These are phyloP conservation scores for Apiospora rasikravindrae DNA, from an alignment of 2,329 filamentous ascomycete genomes.

Conservation along the genomic window DNA sequence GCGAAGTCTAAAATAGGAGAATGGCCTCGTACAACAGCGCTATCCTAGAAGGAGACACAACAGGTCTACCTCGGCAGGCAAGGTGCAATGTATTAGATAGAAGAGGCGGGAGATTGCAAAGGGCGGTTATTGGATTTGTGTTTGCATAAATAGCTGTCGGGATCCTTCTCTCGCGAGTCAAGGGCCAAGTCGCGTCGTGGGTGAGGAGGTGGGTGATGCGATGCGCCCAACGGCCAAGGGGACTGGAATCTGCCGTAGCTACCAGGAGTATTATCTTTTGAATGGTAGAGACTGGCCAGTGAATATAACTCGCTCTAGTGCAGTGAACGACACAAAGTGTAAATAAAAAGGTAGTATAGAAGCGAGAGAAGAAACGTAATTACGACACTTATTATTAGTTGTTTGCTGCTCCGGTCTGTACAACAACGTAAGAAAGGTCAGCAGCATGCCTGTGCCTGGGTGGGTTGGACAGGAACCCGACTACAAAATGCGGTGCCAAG, in stretches of 20 bases:
- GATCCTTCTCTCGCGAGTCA: not conserved
- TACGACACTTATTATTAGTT: constrained; percentile 1
- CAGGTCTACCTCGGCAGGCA: not conserved
- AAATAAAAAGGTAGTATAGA: not conserved
- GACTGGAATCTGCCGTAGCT: not conserved
- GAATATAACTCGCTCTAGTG: not conserved
- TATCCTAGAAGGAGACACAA: not conserved
- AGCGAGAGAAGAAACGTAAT: not conserved
- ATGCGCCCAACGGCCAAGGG: not conserved
- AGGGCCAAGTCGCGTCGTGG: not conserved
- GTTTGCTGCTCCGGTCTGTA: not conserved
- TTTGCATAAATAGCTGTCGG: not conserved
- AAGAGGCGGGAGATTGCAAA: not conserved
- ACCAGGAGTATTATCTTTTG: not conserved
- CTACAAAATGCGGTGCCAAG: constrained; percentile 2
- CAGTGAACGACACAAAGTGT: not conserved
- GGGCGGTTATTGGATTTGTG: not conserved
- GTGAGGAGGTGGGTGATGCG: constrained; percentile 1
- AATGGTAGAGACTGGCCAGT: not conserved
- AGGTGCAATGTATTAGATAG: not conserved
- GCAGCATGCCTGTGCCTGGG: no score
- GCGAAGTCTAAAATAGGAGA: not conserved
- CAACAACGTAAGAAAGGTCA: not conserved
- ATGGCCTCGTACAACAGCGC: not conserved
- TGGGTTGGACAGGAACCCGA: not conserved